phyloP scores from a whole-genome alignment of 164 flowering plant species.

The Annona cherimola region DNA sequence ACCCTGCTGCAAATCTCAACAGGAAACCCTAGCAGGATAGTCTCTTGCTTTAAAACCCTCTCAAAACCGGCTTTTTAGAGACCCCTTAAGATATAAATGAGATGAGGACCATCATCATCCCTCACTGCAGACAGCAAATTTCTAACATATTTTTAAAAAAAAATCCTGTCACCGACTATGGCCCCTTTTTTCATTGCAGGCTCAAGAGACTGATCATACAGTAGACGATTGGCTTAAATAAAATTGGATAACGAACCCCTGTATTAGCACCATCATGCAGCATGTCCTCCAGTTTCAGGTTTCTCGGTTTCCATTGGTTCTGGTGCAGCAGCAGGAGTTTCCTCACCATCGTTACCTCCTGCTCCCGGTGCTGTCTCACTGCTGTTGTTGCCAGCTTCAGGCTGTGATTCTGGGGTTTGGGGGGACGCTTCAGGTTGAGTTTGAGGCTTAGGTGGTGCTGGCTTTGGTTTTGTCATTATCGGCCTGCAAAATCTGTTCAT shows the following conservation, averaged over 20 bases:
- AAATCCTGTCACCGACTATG: neutral
- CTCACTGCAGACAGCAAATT: neutral
- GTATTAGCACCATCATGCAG: conserved; percentile 12
- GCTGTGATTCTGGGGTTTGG: conserved; percentile 33
- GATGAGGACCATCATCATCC: neutral
- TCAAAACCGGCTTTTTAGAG: conserved; percentile 24
- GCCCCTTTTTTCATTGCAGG: neutral
- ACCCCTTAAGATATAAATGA: conserved; percentile 2
- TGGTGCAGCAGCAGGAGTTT: conserved; percentile 27
- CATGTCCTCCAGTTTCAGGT: conserved; percentile 18
- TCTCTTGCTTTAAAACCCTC: conserved; percentile 13
- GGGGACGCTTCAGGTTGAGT: conserved; percentile 37
- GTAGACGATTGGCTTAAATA: neutral
- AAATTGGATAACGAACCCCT: neutral
- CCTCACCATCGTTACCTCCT: conserved; percentile 23
- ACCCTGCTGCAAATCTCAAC: neutral
- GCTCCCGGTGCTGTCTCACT: conserved; percentile 10
- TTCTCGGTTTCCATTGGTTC: conserved; percentile 78
- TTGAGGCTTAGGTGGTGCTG: conserved; percentile 45
- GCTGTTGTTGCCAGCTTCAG: conserved; percentile 22
- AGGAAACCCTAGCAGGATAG: neutral
- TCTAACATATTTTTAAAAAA: neutral
- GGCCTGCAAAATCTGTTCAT: conserved; percentile 36
- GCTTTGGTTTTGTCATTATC: conserved; percentile 42
- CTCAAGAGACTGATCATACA: neutral